phyloP scores from a whole-genome alignment of 2,329 filamentous ascomycete species.

The Trichoderma guizhouense region DNA sequence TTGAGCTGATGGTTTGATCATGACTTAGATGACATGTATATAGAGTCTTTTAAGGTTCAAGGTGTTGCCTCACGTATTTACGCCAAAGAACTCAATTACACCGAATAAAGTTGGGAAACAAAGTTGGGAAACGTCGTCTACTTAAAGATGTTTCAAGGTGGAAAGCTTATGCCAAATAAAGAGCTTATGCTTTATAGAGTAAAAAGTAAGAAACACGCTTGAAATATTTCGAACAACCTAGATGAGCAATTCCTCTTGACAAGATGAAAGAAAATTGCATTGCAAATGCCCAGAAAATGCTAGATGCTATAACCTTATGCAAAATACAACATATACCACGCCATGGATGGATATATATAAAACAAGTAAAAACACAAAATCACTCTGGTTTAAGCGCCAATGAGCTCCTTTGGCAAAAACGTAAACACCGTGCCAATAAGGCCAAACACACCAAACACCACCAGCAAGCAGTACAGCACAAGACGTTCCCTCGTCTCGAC shows the following conservation, averaged over 20 bases:
- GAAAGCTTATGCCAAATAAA: neutral
- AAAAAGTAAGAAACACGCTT: neutral
- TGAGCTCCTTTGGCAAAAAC: constrained; percentile 74
- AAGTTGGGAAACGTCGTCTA: neutral
- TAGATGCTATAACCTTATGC: neutral
- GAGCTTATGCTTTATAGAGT: neutral
- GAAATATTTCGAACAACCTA: neutral
- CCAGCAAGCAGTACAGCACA: constrained; percentile 66
- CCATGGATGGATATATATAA: neutral
- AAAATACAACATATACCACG: neutral
- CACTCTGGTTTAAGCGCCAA: constrained; percentile 47
- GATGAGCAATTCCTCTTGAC: neutral
- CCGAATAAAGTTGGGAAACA: no score
- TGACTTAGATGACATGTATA: neutral
- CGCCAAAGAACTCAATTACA: neutral
- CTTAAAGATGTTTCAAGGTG: neutral
- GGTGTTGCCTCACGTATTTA: neutral
- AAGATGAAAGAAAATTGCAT: neutral
- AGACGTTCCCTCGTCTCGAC: constrained; percentile 61
- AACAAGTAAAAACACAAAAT: neutral
- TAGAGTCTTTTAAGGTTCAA: neutral
- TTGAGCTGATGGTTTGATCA: neutral
- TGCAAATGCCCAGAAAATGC: neutral
- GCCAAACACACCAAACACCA: constrained; percentile 67
- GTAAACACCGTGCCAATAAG: constrained; percentile 80